These are phyloP conservation scores for Mycena indigotica DNA, from an alignment of 768 basidiomycete genomes.

Conservation along the genomic window DNA sequence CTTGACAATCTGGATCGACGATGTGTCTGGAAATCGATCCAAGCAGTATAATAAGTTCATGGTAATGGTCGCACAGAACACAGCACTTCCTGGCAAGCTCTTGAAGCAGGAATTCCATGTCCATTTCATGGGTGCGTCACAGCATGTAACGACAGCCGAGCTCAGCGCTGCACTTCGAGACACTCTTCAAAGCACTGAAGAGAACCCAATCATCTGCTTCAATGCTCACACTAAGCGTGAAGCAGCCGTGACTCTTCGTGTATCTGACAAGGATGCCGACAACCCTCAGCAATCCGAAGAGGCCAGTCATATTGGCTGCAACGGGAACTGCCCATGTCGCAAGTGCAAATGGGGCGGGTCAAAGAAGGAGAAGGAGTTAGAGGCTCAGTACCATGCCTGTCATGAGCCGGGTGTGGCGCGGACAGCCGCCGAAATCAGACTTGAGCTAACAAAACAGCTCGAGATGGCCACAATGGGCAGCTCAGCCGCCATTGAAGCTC, in stretches of 20 bases:
- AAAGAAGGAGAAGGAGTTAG: slow-evolving; percentile 25
- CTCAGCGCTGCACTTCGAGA: slow-evolving; percentile 23
- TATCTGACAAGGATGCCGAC: slow-evolving; percentile 27
- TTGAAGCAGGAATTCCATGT: slow-evolving; percentile 36
- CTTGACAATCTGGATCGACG: slow-evolving; percentile 17
- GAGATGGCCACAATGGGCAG: slow-evolving; percentile 25
- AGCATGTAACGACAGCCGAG: slow-evolving; percentile 33
- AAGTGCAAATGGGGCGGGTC: slow-evolving; percentile 36
- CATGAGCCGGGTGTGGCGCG: slow-evolving; percentile 23
- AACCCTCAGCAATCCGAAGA: slow-evolving; percentile 39
- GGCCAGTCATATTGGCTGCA: slow-evolving; percentile 37
- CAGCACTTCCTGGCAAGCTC: slow-evolving; percentile 29
- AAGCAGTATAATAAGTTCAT: slow-evolving; percentile 38
- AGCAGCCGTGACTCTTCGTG: slow-evolving; percentile 16
- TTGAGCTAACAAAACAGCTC: slow-evolving; percentile 23
- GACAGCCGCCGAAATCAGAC: slow-evolving; percentile 7
- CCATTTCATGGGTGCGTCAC: slow-evolving; percentile 30
- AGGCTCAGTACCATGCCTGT: slow-evolving; percentile 33
- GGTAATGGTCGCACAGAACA: slow-evolving; percentile 32
- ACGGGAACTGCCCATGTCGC: slow-evolving; percentile 38
- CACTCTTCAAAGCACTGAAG: slow-evolving; percentile 21
- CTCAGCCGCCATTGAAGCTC: slow-evolving; percentile 7
- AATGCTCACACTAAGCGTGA: slow-evolving; percentile 14
- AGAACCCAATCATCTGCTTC: slow-evolving; percentile 2
- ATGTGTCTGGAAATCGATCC: slow-evolving; percentile 28